Conservation (phyloP, 2,329 filamentous ascomycete species). For the Boeremia exigua region DNA sequence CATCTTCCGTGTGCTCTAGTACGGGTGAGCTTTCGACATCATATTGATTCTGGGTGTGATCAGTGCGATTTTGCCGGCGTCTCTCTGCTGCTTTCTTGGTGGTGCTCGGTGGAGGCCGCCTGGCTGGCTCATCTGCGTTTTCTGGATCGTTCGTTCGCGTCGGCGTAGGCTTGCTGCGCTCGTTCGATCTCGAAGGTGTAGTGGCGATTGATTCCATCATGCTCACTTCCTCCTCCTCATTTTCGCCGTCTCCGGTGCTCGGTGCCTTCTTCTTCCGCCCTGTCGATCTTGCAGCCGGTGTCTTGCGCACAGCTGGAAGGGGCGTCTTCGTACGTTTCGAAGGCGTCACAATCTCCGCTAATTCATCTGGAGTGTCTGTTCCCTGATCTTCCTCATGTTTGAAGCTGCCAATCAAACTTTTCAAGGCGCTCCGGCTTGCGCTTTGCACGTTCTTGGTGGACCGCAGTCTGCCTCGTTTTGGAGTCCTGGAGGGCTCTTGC, state of each 20-base stretch:
- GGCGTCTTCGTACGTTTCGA: conserved; percentile 23
- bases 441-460: conserved; percentile 24
- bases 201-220: conserved; percentile 12
- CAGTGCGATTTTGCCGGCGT: conserved; percentile 35
- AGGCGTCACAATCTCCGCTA: conserved; percentile 21
- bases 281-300: conserved; percentile 14
- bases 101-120: conserved; percentile 18
- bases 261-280: conserved; percentile 20
- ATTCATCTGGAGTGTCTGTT: conserved; percentile 27
- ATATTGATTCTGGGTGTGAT: conserved; percentile 34
- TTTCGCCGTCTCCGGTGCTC: conserved; percentile 12
- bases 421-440: conserved; percentile 22
- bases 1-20: conserved; percentile 22
- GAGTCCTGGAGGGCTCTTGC: conserved; percentile 19
- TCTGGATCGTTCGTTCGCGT: conserved; percentile 20
- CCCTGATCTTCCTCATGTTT: conserved; percentile 16
- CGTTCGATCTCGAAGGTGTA: conserved; percentile 25
- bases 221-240: conserved; percentile 18
- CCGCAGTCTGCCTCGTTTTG: conserved; percentile 27
- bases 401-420: conserved; percentile 18
- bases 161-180: conserved; percentile 17
- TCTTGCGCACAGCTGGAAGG: conserved; percentile 22
- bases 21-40: conserved; percentile 28
- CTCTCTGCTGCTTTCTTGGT: conserved; percentile 22
- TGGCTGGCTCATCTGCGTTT: conserved; percentile 32